phyloP scores from a whole-genome alignment of 345 rosid genomes.

The Eucalyptus melliodora region DNA sequence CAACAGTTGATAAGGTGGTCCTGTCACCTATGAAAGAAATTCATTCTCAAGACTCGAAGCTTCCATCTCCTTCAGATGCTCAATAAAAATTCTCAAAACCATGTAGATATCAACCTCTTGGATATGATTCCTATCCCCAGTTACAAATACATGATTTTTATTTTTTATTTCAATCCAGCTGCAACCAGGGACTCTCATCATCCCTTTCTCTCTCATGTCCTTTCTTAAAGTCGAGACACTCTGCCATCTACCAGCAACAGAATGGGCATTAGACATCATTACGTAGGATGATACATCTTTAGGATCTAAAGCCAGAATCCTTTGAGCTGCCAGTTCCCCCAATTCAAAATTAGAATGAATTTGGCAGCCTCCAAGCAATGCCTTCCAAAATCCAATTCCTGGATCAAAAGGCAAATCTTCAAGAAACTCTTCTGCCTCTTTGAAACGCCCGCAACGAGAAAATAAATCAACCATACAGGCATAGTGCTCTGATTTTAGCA shows the following conservation, averaged over 20 bases:
- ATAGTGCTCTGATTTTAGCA: constrained; percentile 53
- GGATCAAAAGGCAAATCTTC: constrained; percentile 49
- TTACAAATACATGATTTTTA: constrained; percentile 47
- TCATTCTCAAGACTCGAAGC: neutral
- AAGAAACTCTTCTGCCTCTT: constrained; percentile 47
- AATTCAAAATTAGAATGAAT: constrained; percentile 46
- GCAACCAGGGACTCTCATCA: constrained; percentile 57
- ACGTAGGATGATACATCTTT: constrained; percentile 65
- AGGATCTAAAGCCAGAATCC: constrained; percentile 55
- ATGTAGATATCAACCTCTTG: constrained; percentile 38
- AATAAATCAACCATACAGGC: constrained; percentile 82
- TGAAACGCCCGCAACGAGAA: constrained; percentile 49
- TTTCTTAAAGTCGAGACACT: constrained; percentile 34
- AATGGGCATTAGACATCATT: constrained; percentile 76
- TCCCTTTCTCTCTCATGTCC: constrained; percentile 44
- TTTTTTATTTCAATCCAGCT: constrained; percentile 64
- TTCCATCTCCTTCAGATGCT: constrained; percentile 17
- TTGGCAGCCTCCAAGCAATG: constrained; percentile 78
- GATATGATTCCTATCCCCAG: constrained; percentile 24
- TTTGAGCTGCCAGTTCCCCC: constrained; percentile 38
- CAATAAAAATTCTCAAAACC: constrained; percentile 16
- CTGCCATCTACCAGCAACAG: constrained; percentile 58
- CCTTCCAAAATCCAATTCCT: constrained; percentile 87
- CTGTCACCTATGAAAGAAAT: neutral
- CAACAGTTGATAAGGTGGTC: no score